Base-by-base conservation (phyloP, 2,329 filamentous ascomycete genomes). In the Epichloe sibirici region DNA sequence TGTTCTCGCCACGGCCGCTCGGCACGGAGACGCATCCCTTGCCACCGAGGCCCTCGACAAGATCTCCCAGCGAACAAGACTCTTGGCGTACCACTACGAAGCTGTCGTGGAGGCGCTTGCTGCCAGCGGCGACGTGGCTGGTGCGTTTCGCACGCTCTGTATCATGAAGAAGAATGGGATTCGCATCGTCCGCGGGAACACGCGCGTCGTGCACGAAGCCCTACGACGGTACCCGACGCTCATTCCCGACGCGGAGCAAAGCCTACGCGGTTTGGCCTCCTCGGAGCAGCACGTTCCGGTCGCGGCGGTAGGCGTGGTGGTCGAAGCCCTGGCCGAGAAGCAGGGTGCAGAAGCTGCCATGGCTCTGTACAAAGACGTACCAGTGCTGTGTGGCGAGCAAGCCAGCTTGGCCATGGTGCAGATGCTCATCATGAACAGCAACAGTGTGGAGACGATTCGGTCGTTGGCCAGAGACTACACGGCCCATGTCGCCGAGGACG, bases 11-110 rank as follows among this genome's bases (percentile, higher is more conserved):
- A 79, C 86, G 13, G 89, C 88, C 4, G 78, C 88, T 2, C 78
- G 80, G 28, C 69, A 82, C 53, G 82, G 81, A 23, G 85, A 95
- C 63, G 71, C 80, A 2, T 66, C 73, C 0, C 74, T 96, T 9
- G 87, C 86, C 1, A 83, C 82, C 5, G 79, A 85, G 34, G 85
- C 86, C 34, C 80, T 95, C 56, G 76, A 82, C 25, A 57, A 62
- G 50, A 53, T 69, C 2, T 61, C 66, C 4, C 55, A 52, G 37
- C 60, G 63, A 17, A 63, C 77, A 1, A 73, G 76, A 42, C 73
- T 90, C 39, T 72, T 75, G 8, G 67, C 77, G 5, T 75, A 85
- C 56, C 88, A 96, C 63, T 95, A 93, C 67, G 89, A 94, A 65
- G 77, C 85, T 31, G 75, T 96, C 31, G 72, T 90, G 6, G 82